Percentiles rank a stretch among this genome's conserved stretches.
Evolutionary conservation across 2,329 filamentous ascomycete species (phyloP).

Genomic region (Paecilomyces niveus): DNA sequence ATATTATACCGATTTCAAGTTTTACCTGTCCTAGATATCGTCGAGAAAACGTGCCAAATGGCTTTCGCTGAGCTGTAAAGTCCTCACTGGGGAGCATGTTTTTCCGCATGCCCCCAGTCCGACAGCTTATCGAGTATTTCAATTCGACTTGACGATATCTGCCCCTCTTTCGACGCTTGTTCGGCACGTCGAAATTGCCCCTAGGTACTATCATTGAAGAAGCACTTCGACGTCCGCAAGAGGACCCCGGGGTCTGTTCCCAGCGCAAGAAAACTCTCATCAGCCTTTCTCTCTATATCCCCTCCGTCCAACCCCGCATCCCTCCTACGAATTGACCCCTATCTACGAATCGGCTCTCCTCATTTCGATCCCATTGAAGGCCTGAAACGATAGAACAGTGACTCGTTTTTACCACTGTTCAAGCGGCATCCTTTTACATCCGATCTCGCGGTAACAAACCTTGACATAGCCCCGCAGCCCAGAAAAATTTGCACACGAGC

Average conservation of each 20-base stretch:
- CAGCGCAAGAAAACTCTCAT: conserved; percentile 9
- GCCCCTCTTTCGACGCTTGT: conserved; percentile 46
- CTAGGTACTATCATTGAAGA: conserved; percentile 31
- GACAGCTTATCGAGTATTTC: conserved; percentile 72
- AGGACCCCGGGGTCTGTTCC: conserved; percentile 31
- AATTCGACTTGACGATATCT: conserved; percentile 49
- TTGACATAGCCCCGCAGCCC: background rate
- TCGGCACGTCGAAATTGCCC: conserved; percentile 56
- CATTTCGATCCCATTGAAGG: background rate
- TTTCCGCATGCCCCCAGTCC: conserved; percentile 64
- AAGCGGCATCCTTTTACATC: background rate
- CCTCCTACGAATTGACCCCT: conserved; percentile 5
- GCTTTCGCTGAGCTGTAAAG: conserved; percentile 89
- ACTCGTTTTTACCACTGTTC: background rate
- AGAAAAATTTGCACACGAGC: background rate
- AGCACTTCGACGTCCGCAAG: conserved; percentile 28
- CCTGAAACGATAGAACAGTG: background rate
- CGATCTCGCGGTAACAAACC: background rate
- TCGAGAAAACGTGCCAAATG: conserved; percentile 67
- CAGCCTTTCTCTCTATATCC: conserved; percentile 5
- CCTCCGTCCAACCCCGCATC: conserved; percentile 8
- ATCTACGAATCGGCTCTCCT: background rate
- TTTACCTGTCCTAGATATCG: conserved; percentile 49
- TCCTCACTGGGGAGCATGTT: conserved; percentile 65
- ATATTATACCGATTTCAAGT: conserved; percentile 16